These are phyloP conservation scores for Fimicolochytrium jonesii DNA, from an alignment of 192 early-diverging fungal species.

Conservation along the genomic window DNA sequence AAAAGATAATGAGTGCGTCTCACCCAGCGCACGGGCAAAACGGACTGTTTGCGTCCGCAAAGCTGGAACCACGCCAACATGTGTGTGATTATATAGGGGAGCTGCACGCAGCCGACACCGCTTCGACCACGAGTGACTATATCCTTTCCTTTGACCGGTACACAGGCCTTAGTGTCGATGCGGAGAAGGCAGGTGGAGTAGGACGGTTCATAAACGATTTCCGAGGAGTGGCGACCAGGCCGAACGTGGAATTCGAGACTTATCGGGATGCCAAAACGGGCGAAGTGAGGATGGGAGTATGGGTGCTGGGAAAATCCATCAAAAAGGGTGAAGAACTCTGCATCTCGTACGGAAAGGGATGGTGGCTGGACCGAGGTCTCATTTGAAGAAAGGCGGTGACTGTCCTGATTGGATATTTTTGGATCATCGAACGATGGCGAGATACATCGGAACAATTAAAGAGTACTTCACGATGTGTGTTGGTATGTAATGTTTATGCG, in stretches of 20 bases:
- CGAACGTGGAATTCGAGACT: slow-evolving; percentile 42
- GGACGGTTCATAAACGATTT: slow-evolving; percentile 49
- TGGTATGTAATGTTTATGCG: no score
- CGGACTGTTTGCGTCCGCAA: slow-evolving; percentile 14
- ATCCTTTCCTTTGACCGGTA: slow-evolving; percentile 12
- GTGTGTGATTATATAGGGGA: slow-evolving; percentile 22
- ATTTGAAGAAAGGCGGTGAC: no score
- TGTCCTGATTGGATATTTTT: no score
- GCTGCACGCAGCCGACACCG: not conserved
- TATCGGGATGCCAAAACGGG: slow-evolving; percentile 12
- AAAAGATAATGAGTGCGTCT: not conserved
- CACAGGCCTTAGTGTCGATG: slow-evolving; percentile 32
- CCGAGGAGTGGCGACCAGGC: slow-evolving; percentile 31
- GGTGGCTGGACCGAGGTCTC: slow-evolving; percentile 30
- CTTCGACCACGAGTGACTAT: slow-evolving; percentile 16
- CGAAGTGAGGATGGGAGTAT: slow-evolving; percentile 37
- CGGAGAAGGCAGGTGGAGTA: slow-evolving; percentile 37
- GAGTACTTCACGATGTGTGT: no score
- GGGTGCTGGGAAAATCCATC: slow-evolving; percentile 17
- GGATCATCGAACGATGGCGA: no score
- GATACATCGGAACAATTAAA: no score
- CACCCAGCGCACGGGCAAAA: slow-evolving; percentile 14
- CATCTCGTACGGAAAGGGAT: slow-evolving; percentile 43
- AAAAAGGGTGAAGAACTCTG: slow-evolving; percentile 38
- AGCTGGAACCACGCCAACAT: slow-evolving; percentile 2